A percentile compares a stretch with the other conserved stretches of the same genome.
Evolutionary conservation across 495 filamentous ascomycete genomes (phyloP).

Genomic region (Jackrogersella minutella): DNA sequence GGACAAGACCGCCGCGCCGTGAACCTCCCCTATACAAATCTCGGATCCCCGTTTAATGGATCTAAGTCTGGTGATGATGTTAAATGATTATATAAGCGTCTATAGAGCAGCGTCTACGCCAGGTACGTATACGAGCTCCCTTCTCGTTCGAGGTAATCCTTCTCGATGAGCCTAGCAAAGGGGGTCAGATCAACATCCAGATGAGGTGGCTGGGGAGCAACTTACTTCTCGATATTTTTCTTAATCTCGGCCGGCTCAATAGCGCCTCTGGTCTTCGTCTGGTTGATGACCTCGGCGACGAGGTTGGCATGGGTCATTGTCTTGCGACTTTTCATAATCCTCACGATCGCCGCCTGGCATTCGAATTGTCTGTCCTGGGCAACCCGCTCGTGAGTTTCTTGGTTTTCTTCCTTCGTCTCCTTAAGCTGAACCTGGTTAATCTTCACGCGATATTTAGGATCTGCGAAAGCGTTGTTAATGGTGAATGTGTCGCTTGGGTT

Average conservation of each 20-base stretch:
- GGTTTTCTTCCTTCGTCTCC: slow-evolving; percentile 88
- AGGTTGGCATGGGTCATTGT: slow-evolving; percentile 82
- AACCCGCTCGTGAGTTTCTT: slow-evolving; percentile 89
- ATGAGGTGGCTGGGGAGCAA: slow-evolving; percentile 17
- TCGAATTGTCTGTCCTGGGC: slow-evolving; percentile 91
- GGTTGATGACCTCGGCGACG: slow-evolving; percentile 85
- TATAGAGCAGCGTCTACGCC: slow-evolving; percentile 62
- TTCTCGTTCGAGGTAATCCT: slow-evolving; percentile 93
- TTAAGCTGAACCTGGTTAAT: slow-evolving; percentile 98
- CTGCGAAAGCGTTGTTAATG: slow-evolving; percentile 77
- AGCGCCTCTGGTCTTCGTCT: slow-evolving; percentile 82
- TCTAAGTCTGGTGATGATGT: background rate
- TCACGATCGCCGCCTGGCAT: slow-evolving; percentile 94
- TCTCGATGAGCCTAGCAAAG: slow-evolving; percentile 79
- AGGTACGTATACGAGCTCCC: slow-evolving; percentile 82
- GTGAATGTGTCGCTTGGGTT: slow-evolving; percentile 77
- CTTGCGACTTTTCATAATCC: slow-evolving; percentile 97
- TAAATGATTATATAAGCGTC: too few relatives aligned
- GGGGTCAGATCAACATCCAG: background rate
- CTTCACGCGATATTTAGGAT: slow-evolving; percentile 90
- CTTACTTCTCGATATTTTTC: slow-evolving; percentile 93
- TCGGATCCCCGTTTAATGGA: background rate
- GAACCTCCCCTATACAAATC: background rate
- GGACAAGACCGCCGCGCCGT: background rate
- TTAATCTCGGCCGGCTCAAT: slow-evolving; percentile 90